Evolutionary conservation across 106 monocot genomes (phyloP), one percentile per base, ranked within the genome.

Genomic region (Allium fistulosum): DNA sequence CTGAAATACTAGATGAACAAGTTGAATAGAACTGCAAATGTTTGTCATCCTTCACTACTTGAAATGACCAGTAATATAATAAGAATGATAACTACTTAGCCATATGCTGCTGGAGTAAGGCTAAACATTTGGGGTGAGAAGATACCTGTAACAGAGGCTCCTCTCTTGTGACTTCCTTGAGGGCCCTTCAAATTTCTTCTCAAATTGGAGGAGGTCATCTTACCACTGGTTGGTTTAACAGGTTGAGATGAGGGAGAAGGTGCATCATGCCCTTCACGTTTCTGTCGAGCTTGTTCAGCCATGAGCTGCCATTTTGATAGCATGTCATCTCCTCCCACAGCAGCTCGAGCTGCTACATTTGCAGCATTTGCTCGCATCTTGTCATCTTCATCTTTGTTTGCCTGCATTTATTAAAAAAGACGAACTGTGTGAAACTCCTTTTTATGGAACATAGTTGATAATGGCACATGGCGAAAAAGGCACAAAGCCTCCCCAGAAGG

Each of bases 261-360:
- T 16, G n/a, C 67, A 17, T 75, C 75, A 3, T 68, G 61, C 48
- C 75, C 68, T 78, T 88, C 95, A 49, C 88, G 91, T 58, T 88
- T 95, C 71, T 88, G 93, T 4, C 88, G 80, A 59, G 93, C 88
- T 74, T 96, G 93, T 51, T 96, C 96, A 46, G 88, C 88, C 91
- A 96, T 96, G 26, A 88, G 85, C 69, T 96, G 91, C 91, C 96
- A 92, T 74, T 96, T 96, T n/a, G 86, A 88, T 0, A 88, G 72
- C 88, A 96, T 82, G 55, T 96, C 91, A 63, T 86, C 91, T 26
- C 88, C 95, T 3, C 88, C 95, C 76, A 91, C 81, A 12, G 95
- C 91, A 73, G 81, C 88, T 53, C 91, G 82, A 7, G 85, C 95
- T 15, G 91, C 88, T n/a, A 88, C 95, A 76, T 95, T 91, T 67